Base-by-base conservation (phyloP, 371 early-diverging fungal genomes). In the Parasitella parasitica region DNA sequence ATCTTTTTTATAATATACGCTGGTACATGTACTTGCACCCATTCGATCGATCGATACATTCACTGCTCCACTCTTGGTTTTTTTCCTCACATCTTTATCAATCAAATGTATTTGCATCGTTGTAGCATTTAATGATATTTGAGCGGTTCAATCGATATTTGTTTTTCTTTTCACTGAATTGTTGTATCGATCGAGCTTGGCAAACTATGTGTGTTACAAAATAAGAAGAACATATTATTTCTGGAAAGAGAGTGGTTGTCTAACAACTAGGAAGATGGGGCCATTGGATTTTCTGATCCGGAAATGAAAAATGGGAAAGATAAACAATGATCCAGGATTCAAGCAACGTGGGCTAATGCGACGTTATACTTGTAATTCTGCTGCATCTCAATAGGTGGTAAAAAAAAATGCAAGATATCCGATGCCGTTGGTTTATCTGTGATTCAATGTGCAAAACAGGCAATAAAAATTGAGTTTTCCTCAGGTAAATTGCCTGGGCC, bases 401-500 rank as follows among this genome's bases (percentile, higher is more conserved):
- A 43, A 43, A 49, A 15, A 50, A 20, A 28, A 18, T 35, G 20
- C 2, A 18, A 34, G 35, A 7, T 28, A 12, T 34, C 35, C 13
- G 34, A 20, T 34, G 16, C 12, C 35, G 53, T 30, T 53, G 53
- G 34, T 53, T 22, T 35, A 30, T 27, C 53, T 50, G 50, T 8
- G 16, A 30, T 50, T 50, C 30, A 28, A 50, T 28, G 27, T 50
- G 30, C 30, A 50, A 50, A 50, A 50, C 28, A 50, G 50, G 50
- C 50, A 50, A 50, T 50, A 30, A 50, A n/a, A n/a, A n/a, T n/a
- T n/a, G n/a, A n/a, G n/a, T n/a, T n/a, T n/a, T n/a, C n/a, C n/a
- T n/a, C n/a, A n/a, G n/a, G n/a, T n/a, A n/a, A n/a, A 53, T n/a
- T 12, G 50, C 50, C 59, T 59, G 50, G 50, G 36, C 37, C 36